Percentiles rank a stretch among this genome's conserved stretches.
These are phyloP conservation scores for Fusarium paranaense DNA, from an alignment of 2,329 filamentous ascomycete genomes.

Conservation along the genomic window DNA sequence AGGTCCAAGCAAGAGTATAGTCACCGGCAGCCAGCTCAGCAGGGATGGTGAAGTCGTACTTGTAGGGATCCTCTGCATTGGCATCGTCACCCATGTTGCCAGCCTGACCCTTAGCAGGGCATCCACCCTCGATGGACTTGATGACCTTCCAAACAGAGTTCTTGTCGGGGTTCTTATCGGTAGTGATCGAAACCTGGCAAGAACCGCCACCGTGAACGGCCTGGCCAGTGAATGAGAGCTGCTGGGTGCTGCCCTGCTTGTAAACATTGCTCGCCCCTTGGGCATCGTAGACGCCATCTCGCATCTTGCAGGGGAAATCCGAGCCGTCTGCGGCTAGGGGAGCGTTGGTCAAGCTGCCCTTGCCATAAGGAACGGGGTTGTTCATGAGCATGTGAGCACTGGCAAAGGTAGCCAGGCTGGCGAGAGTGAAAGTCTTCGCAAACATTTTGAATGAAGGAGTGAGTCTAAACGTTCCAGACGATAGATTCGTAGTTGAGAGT, in stretches of 20 bases:
- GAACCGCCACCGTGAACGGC: constrained; percentile 92
- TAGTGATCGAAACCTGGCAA: constrained; percentile 89
- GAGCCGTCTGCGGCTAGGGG: constrained; percentile 71
- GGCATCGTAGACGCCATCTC: constrained; percentile 58
- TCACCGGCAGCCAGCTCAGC: constrained; percentile 77
- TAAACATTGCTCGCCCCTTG: constrained; percentile 68
- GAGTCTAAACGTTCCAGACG: constrained; percentile 49
- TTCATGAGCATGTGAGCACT: constrained; percentile 83
- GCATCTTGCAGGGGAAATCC: constrained; percentile 87
- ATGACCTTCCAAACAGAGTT: constrained; percentile 87
- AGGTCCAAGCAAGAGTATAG: constrained; percentile 89
- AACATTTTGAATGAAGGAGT: constrained; percentile 59
- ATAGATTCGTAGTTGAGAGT: constrained; percentile 33
- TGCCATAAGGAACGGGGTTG: constrained; percentile 72
- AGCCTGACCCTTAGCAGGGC: constrained; percentile 69
- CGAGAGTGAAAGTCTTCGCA: constrained; percentile 60
- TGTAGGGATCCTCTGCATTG: constrained; percentile 58
- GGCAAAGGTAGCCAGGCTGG: constrained; percentile 69
- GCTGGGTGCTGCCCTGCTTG: constrained; percentile 52
- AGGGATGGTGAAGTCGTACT: constrained; percentile 79
- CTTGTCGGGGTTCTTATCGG: constrained; percentile 75
- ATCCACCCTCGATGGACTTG: constrained; percentile 87
- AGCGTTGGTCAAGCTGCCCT: constrained; percentile 67
- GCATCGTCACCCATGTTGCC: constrained; percentile 70
- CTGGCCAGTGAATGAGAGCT: constrained; percentile 74